Evolutionary conservation across 148 eudicot species (phyloP).

Genomic region (Tetragonia tetragonoides): DNA sequence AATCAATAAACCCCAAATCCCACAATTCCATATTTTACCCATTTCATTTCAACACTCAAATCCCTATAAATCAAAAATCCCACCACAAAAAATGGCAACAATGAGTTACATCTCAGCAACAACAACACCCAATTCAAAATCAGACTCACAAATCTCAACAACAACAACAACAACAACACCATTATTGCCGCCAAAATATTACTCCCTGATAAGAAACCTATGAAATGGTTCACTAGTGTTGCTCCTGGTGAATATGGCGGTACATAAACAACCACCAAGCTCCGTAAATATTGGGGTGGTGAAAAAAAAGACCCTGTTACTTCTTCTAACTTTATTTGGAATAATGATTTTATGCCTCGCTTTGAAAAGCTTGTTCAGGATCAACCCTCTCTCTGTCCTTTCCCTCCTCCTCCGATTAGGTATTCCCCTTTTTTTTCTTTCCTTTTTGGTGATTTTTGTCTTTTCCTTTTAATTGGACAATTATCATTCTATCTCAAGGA

Average conservation of each 20-base stretch:
- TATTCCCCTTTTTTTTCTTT: conserved; percentile 1
- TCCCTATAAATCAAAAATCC: too few relatives aligned
- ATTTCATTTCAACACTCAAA: too few relatives aligned
- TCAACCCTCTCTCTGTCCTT: conserved; percentile 14
- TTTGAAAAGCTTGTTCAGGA: conserved; percentile 60
- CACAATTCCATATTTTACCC: too few relatives aligned
- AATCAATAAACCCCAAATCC: too few relatives aligned
- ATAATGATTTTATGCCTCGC: conserved; percentile 69
- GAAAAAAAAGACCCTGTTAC: conserved; percentile 72
- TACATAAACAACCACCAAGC: conserved; percentile 77
- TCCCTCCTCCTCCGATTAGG: conserved; percentile 34
- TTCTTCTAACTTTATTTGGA: conserved; percentile 75
- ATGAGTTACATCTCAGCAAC: conserved; percentile 47
- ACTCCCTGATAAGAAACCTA: too few relatives aligned
- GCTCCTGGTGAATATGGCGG: conserved; percentile 92
- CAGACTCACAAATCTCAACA: conserved; percentile 38
- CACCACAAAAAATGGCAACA: conserved; percentile 36
- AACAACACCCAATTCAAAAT: too few relatives aligned
- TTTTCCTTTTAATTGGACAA: background rate
- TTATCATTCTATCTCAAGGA: too few relatives aligned
- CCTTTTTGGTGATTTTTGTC: background rate
- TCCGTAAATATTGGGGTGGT: conserved; percentile 89
- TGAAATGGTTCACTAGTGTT: conserved; percentile 78
- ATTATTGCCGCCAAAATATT: conserved; percentile 56
- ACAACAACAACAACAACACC: conserved; percentile 33